Percentiles rank a stretch among this genome's conserved stretches.
Evolutionary conservation across 768 basidiomycete genomes (phyloP).

Genomic region (Hysterangium stoloniferum): DNA sequence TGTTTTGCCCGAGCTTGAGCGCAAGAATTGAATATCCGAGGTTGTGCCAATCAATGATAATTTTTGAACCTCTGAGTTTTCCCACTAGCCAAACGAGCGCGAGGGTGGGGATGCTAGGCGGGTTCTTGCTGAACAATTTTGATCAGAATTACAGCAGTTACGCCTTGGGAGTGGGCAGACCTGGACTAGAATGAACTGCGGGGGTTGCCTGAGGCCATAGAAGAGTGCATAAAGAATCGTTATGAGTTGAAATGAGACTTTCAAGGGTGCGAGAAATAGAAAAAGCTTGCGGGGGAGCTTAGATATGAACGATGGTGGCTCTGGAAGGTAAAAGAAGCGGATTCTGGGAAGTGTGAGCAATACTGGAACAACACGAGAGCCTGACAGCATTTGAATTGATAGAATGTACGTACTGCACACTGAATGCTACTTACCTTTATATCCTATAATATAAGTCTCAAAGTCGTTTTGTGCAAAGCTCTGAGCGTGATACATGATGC

Average conservation of each 20-base stretch:
- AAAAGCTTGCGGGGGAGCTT: constrained; percentile 58
- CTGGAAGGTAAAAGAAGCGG: constrained; percentile 57
- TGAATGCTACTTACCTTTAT: constrained; percentile 50
- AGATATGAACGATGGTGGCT: constrained; percentile 48
- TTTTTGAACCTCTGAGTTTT: constrained; percentile 60
- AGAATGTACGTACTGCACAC: not conserved
- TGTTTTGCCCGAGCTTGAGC: constrained; percentile 61
- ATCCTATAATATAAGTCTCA: constrained; percentile 76
- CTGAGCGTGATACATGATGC: constrained; percentile 99
- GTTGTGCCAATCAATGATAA: constrained; percentile 99
- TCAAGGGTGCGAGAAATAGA: constrained; percentile 55
- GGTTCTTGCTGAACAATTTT: constrained; percentile 54
- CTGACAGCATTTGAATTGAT: constrained; percentile 34
- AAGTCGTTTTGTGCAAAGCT: constrained; percentile 80
- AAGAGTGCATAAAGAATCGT: constrained; percentile 57
- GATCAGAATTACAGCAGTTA: not conserved
- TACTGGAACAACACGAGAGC: constrained; percentile 68
- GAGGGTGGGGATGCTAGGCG: constrained; percentile 92
- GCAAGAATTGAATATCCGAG: constrained; percentile 91
- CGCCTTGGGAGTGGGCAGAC: constrained; percentile 35
- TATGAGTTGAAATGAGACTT: constrained; percentile 63
- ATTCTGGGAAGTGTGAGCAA: constrained; percentile 60
- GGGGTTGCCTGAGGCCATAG: constrained; percentile 52
- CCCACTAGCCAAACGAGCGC: constrained; percentile 74
- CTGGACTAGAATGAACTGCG: constrained; percentile 86